A percentile compares a stretch with the other conserved stretches of the same genome.
Conservation (phyloP, 495 filamentous ascomycete species). For the Neurospora africana region DNA sequence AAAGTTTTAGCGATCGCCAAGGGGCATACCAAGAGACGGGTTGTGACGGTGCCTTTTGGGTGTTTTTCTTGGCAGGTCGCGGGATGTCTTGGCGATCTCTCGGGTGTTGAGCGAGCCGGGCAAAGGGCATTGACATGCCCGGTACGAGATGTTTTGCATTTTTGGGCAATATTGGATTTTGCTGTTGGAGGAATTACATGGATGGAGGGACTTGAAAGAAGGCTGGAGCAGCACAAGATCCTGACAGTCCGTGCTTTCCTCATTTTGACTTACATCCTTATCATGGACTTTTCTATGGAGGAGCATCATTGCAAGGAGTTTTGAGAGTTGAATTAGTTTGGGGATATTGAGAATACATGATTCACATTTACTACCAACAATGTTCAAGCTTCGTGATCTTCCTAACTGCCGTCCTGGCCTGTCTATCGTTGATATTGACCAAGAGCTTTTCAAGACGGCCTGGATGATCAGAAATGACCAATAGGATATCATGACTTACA, state of each 20-base stretch:
- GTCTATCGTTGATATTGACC: not conserved
- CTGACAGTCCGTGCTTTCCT: not conserved
- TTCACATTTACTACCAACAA: not conserved
- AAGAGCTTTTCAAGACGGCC: not conserved
- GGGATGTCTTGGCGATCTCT: not conserved
- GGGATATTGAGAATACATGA: not conserved
- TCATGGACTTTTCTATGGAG: not conserved
- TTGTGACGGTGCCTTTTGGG: not conserved
- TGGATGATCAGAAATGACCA: not conserved
- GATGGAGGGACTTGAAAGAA: not conserved
- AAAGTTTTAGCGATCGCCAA: not conserved
- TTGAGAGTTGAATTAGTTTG: not conserved
- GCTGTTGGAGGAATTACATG: not conserved
- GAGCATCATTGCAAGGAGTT: not conserved
- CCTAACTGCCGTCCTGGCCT: not conserved
- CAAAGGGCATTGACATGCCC: not conserved
- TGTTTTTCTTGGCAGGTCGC: not conserved
- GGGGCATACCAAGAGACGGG: not conserved
- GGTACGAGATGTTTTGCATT: not conserved
- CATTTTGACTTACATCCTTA: not conserved
- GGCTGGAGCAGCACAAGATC: not conserved
- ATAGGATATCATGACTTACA: not conserved
- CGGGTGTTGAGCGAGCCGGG: not conserved
- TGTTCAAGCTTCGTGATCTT: not conserved
- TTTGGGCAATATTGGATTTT: not conserved